Conservation (phyloP, 2,329 filamentous ascomycete genomes). For the Paracamarosporium sp. region DNA sequence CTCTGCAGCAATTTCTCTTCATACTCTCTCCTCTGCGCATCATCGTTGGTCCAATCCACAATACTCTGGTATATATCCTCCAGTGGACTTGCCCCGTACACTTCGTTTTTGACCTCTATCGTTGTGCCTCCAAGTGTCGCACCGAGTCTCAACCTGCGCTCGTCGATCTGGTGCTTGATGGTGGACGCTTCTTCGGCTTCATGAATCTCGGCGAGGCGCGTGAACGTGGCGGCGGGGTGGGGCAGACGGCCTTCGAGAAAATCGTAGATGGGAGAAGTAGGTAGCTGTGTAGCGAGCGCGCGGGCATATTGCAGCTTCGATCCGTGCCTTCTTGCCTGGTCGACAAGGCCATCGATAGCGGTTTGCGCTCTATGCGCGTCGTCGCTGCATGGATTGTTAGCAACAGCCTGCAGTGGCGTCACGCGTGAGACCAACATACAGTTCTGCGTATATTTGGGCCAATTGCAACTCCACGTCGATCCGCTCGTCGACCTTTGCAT, state of each 20-base stretch:
- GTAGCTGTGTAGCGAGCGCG: conserved; percentile 78
- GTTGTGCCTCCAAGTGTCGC: conserved; percentile 85
- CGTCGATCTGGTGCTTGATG: conserved; percentile 88
- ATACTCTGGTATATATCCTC: conserved; percentile 81
- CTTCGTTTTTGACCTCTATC: conserved; percentile 83
- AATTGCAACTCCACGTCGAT: conserved; percentile 75
- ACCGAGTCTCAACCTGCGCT: conserved; percentile 85
- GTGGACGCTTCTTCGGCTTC: conserved; percentile 87
- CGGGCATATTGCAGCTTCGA: conserved; percentile 76
- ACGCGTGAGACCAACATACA: conserved; percentile 17
- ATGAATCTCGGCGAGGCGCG: conserved; percentile 79
- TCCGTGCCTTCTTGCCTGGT: conserved; percentile 75
- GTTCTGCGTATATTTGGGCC: conserved; percentile 72
- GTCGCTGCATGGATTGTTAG: conserved; percentile 53
- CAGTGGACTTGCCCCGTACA: conserved; percentile 77
- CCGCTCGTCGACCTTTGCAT: conserved; percentile 74
- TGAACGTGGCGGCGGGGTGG: conserved; percentile 80
- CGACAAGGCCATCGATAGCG: conserved; percentile 79
- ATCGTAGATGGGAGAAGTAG: conserved; percentile 79
- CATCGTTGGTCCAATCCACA: conserved; percentile 89
- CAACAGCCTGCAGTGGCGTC: no score
- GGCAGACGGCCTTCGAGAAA: conserved; percentile 84
- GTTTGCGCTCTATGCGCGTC: conserved; percentile 65
- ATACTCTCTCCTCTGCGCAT: conserved; percentile 80
- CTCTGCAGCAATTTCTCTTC: conserved; percentile 89